A percentile compares a stretch with the other conserved stretches of the same genome.
These are phyloP conservation scores for Dicorynia guianensis DNA, from an alignment of 306 rosid genomes.

Conservation along the genomic window DNA sequence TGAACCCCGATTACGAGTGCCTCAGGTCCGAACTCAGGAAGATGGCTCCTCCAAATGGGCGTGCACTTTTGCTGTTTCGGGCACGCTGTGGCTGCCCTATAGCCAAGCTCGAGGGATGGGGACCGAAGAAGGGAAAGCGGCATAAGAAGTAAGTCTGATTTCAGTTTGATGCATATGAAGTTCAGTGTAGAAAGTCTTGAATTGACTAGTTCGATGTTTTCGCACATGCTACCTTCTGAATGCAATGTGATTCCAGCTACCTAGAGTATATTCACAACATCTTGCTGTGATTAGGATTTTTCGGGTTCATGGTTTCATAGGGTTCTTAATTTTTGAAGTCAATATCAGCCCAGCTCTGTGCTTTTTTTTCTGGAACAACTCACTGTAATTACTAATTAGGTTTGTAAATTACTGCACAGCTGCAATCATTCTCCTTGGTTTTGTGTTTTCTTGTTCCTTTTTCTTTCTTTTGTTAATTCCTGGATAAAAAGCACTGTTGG, in stretches of 20 bases:
- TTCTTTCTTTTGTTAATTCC: background rate
- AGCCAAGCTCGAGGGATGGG: slow-evolving; percentile 91
- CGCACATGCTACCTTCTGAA: background rate
- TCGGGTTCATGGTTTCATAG: no score
- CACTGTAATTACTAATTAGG: no score
- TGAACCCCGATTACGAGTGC: slow-evolving; percentile 87
- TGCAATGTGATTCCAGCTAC: background rate
- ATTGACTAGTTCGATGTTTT: background rate
- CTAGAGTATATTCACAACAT: no score
- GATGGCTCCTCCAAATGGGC: slow-evolving; percentile 97
- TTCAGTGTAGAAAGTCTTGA: background rate
- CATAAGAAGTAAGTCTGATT: slow-evolving; percentile 71
- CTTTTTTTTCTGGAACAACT: no score
- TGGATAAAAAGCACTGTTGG: background rate
- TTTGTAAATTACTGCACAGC: background rate
- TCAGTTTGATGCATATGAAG: background rate
- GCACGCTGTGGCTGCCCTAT: slow-evolving; percentile 88
- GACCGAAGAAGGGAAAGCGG: slow-evolving; percentile 84
- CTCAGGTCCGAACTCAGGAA: slow-evolving; percentile 81
- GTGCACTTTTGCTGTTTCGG: slow-evolving; percentile 85
- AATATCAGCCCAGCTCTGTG: no score
- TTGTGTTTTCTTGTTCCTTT: background rate
- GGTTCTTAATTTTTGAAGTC: no score
- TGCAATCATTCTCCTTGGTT: background rate
- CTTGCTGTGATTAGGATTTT: no score